A percentile compares a stretch with the other conserved stretches of the same genome.
These are phyloP conservation scores for Forsythia viridissima DNA, from an alignment of 257 asterid species.

Conservation along the genomic window DNA sequence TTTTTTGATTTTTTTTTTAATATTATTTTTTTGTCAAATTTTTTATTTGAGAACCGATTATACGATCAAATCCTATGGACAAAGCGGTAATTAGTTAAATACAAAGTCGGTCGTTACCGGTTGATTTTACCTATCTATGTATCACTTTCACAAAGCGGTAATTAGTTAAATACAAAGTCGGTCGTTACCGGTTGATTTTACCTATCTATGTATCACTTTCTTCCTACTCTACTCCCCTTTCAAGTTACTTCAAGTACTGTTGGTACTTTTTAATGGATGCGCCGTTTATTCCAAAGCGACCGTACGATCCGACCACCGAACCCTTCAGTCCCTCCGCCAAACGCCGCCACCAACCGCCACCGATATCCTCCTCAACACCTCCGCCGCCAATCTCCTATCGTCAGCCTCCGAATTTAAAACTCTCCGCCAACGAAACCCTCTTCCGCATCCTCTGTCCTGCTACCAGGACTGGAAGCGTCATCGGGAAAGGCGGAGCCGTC, in stretches of 20 bases:
- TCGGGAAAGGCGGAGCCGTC: conserved; percentile 24
- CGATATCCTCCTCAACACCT: neutral
- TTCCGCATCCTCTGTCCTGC: conserved; percentile 31
- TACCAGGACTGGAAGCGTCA: conserved; percentile 17
- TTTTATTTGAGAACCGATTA: too few species aligned
- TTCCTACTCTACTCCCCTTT: neutral
- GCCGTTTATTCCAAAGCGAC: neutral
- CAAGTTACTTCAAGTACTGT: neutral
- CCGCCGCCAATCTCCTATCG: conserved; percentile 20
- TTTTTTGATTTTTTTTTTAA: too few species aligned
- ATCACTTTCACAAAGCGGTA: too few species aligned
- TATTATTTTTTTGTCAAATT: too few species aligned
- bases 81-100: too few species aligned
- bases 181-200: too few species aligned
- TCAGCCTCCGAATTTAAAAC: conserved; percentile 5
- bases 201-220: too few species aligned
- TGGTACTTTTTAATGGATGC: neutral
- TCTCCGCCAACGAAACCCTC: conserved; percentile 19
- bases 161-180: too few species aligned
- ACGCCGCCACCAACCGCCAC: conserved; percentile 24
- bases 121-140: too few species aligned
- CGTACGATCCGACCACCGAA: neutral
- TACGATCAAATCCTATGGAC: too few species aligned
- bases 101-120: too few species aligned
- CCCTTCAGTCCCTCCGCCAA: conserved; percentile 13